A percentile compares a stretch with the other conserved stretches of the same genome.
Conservation (phyloP, 2,329 filamentous ascomycete genomes). For the Claviceps capensis region DNA sequence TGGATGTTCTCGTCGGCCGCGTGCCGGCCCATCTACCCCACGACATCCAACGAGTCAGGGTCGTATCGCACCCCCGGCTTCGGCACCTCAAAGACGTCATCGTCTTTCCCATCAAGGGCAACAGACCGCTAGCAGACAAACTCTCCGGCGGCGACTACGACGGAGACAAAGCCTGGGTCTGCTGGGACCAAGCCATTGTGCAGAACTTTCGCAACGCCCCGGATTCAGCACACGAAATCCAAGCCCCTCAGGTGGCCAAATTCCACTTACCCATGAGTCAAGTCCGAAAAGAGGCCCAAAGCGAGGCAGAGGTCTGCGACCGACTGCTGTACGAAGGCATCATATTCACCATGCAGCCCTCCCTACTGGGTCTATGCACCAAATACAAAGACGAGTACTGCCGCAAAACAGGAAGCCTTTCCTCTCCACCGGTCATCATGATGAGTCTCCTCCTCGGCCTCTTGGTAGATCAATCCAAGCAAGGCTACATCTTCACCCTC, state of each 20-base stretch:
- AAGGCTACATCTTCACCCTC: conserved; percentile 35
- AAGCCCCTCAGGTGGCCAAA: conserved; percentile 27
- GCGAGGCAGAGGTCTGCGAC: conserved; percentile 11
- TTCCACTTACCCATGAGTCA: not conserved
- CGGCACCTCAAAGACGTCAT: conserved; percentile 63
- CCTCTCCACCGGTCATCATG: conserved; percentile 26
- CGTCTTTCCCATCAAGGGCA: conserved; percentile 56
- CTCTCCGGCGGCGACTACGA: conserved; percentile 74
- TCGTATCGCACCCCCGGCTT: conserved; percentile 44
- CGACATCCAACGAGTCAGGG: conserved; percentile 57
- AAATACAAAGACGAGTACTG: conserved; percentile 47
- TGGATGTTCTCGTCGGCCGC: conserved; percentile 53
- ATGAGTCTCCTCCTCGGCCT: conserved; percentile 39
- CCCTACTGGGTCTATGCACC: conserved; percentile 50
- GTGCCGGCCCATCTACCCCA: conserved; percentile 56
- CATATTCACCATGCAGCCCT: conserved; percentile 40
- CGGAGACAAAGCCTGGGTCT: conserved; percentile 65
- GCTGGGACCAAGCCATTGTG: conserved; percentile 56
- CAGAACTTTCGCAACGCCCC: conserved; percentile 50
- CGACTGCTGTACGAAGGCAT: conserved; percentile 41
- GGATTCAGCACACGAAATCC: conserved; percentile 14
- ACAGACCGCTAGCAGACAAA: conserved; percentile 50
- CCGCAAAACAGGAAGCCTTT: conserved; percentile 43
- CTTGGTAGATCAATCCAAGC: conserved; percentile 45
- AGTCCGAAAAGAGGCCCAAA: not conserved